Evolutionary conservation across 2,329 filamentous ascomycete species (phyloP), one percentile per base, ranked within the genome.

Genomic region (Microdochium nivale): DNA sequence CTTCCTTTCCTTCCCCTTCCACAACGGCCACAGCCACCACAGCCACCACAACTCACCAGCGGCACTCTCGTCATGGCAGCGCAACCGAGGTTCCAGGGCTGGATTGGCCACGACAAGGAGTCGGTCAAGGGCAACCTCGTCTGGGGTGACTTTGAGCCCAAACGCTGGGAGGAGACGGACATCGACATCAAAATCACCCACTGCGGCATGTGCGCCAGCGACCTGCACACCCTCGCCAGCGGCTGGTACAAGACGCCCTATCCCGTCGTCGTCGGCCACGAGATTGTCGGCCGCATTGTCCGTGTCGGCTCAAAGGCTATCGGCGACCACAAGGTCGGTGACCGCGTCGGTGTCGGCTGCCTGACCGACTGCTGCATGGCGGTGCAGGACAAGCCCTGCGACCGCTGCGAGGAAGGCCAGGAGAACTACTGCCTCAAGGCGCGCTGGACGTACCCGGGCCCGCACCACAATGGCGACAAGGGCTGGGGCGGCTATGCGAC

Each of bases 261-360:
- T 47, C 63, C 64, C 21, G 55, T 69, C 52, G 67, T 67, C 24
- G 68, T 73, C 8, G 75, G 75, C 37, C 75, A 77, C 59, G 75
- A 78, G 52, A 77, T 78, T 37, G 67, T 76, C 54, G 74, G 75
- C 14, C 66, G 59, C 8, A 69, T 70, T 3, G 66, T 70, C 24
- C 67, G 68, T 7, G 60, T 77, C 24, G 75, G 74, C 9, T 58
- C 61, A 11, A 44, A 53, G 51, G 55, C 58, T 25, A 54, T 67
- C 11, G 62, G 54, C 10, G 56, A 64, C n/a, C 68, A 78, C 59
- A 65, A 70, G 47, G 54, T 78, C 24, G 78, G 79, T 47, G 78
- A 82, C 55, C 69, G 77, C 13, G 75, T 78, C 35, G 75, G 75
- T 27, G 65, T 78, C 30, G 75, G 76, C 52, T 74, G 74, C 5